Base-by-base conservation (phyloP, 129 eudicot species). In the Scalesia atractyloides region DNA sequence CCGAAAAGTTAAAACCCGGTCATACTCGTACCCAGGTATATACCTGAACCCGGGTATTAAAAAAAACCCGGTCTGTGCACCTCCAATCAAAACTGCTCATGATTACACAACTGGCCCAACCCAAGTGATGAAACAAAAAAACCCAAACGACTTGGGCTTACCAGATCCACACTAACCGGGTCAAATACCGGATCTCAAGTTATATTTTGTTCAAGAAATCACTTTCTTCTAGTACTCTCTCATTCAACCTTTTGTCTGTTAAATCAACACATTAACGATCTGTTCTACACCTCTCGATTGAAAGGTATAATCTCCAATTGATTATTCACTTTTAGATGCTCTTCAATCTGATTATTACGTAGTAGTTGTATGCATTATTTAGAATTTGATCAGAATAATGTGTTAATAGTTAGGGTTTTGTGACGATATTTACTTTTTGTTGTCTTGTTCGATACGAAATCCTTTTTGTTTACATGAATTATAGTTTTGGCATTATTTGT, bases 131-230 rank as follows among this genome's bases (percentile, higher is more conserved):
- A 41, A 41, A 39, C 34, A 30, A 30, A 6, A 5, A 10, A 10
- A 19, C 24, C 5, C 7, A 11, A 24, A 22, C 10, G 1, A 58
- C 16, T 0, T 41, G 64, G 63, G 20, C 48, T 58, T 12, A 41
- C 33, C 46, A 26, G 74, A 67, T 13, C 39, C 26, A 67, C 30
- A 16, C 8, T 13, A 74, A 50, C 37, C 65, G 72, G 73, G 65
- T 65, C 50, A 56, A 61, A 15, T 18, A 3, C 22, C 64, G 66
- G 77, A 78, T 61, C 66, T 70, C 48, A 50, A 69, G 77, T 37
- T 78, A 69, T 70, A 60, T 64, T 62, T 48, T 78, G 82, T 53
- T 61, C 81, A 77, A 77, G 81, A 70, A 77, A 77, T 39, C 72
- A 62, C 14, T 37, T 2, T 39, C 58, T 58, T 59, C 26, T 57